Conservation (phyloP, 2,329 filamentous ascomycete species). For the Colletotrichum navitas region DNA sequence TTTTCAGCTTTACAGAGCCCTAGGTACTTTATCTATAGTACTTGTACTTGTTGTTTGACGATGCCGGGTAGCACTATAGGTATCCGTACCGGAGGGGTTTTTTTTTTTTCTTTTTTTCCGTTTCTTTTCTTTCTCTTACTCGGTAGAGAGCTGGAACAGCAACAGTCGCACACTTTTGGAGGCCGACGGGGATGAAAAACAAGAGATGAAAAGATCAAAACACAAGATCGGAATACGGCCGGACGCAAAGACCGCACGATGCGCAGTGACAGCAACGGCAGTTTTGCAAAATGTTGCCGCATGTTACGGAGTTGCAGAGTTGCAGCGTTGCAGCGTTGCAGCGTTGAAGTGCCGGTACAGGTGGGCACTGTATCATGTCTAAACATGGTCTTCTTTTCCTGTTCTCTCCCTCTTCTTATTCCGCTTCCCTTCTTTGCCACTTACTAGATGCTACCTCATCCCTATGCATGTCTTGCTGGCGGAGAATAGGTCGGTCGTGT, state of each 20-base stretch:
- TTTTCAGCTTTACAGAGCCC: background rate
- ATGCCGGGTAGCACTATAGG: no score
- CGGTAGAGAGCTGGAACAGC: background rate
- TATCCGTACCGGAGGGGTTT: background rate
- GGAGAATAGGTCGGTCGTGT: conserved; percentile 4
- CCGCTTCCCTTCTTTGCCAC: background rate
- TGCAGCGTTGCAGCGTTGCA: no score
- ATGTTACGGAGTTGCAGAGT: background rate
- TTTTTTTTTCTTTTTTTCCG: background rate
- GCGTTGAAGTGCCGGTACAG: background rate
- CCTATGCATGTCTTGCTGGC: background rate
- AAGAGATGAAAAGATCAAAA: background rate
- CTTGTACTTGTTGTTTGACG: background rate
- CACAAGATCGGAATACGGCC: conserved; percentile 26
- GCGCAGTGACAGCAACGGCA: background rate
- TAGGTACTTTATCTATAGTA: no score
- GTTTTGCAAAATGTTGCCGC: background rate
- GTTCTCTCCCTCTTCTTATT: background rate
- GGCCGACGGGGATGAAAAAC: background rate
- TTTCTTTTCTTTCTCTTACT: background rate
- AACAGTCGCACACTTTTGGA: background rate
- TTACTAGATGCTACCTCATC: background rate
- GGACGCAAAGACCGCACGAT: conserved; percentile 12
- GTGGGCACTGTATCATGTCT: conserved; percentile 14
- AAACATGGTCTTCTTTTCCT: background rate